Evolutionary conservation across 345 rosid species (phyloP).

Genomic region (Moringa oleifera): DNA sequence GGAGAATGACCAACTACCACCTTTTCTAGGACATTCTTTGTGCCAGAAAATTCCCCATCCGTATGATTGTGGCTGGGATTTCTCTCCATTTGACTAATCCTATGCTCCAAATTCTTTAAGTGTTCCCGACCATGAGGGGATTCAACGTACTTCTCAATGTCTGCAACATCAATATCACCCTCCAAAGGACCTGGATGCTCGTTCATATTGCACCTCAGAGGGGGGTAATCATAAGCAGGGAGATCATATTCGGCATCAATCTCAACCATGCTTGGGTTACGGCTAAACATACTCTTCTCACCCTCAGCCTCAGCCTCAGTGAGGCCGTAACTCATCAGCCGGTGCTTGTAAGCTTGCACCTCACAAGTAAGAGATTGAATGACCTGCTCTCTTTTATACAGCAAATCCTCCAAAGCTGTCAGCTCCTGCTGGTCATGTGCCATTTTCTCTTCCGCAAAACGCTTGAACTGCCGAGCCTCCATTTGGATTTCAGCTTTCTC

Average conservation of each 20-base stretch:
- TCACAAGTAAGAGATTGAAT: constrained; percentile 81
- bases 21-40: constrained; percentile 55
- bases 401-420: constrained; percentile 61
- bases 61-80: constrained; percentile 41
- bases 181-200: constrained; percentile 48
- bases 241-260: constrained; percentile 42
- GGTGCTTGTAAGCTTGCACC: constrained; percentile 83
- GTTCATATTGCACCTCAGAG: constrained; percentile 63
- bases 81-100: constrained; percentile 74
- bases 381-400: constrained; percentile 85
- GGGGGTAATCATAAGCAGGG: constrained; percentile 64
- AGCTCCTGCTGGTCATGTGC: constrained; percentile 90
- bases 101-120: constrained; percentile 66
- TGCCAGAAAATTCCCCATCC: constrained; percentile 42
- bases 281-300: constrained; percentile 37
- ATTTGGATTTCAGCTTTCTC: constrained; percentile 94
- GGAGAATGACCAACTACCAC: constrained; percentile 76
- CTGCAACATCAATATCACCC: constrained; percentile 51
- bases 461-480: constrained; percentile 93
- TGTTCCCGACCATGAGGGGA: constrained; percentile 41
- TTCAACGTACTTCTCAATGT: constrained; percentile 78
- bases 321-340: constrained; percentile 92
- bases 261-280: constrained; percentile 38
- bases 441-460: constrained; percentile 84
- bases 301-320: constrained; percentile 66